phyloP scores from a whole-genome alignment of 371 early-diverging fungal species.

The Paraphysoderma sedebokerense region DNA sequence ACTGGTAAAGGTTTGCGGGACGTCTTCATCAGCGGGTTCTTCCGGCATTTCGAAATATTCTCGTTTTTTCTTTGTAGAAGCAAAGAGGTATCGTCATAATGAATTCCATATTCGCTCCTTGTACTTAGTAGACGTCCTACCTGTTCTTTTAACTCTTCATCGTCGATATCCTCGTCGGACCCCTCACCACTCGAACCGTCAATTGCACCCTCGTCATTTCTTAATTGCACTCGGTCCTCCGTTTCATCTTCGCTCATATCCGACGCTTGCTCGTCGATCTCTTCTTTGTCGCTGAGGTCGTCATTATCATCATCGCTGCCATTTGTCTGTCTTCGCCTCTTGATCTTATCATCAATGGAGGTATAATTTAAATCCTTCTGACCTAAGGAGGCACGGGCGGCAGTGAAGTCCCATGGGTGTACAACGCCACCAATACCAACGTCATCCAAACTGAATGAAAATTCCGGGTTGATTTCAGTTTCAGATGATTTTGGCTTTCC shows the following conservation, averaged over 20 bases:
- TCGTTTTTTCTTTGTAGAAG: neutral
- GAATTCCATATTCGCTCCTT: slow-evolving; percentile 1
- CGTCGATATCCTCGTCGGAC: slow-evolving; percentile 6
- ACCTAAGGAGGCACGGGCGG: slow-evolving; percentile 47
- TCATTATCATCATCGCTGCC: slow-evolving; percentile 12
- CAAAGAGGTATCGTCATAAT: neutral
- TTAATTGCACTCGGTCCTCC: neutral
- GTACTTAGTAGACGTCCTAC: slow-evolving; percentile 4
- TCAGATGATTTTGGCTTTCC: too few relatives aligned
- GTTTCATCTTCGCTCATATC: neutral
- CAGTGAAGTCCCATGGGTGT: slow-evolving; percentile 65
- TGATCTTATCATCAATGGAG: slow-evolving; percentile 52
- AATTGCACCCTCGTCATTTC: slow-evolving; percentile 1
- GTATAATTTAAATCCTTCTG: slow-evolving; percentile 13
- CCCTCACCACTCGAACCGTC: neutral
- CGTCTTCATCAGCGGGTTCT: slow-evolving; percentile 2
- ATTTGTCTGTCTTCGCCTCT: neutral
- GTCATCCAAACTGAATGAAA: slow-evolving; percentile 56
- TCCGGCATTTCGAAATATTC: neutral
- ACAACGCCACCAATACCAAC: slow-evolving; percentile 31
- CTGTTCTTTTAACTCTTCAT: slow-evolving; percentile 24
- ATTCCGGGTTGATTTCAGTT: slow-evolving; percentile 44
- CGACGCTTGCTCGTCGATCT: slow-evolving; percentile 11
- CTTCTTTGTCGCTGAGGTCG: slow-evolving; percentile 19
- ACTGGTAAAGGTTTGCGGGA: slow-evolving; percentile 48